These are phyloP conservation scores for Mycena olivaceomarginata DNA, from an alignment of 768 basidiomycete genomes.

Conservation along the genomic window DNA sequence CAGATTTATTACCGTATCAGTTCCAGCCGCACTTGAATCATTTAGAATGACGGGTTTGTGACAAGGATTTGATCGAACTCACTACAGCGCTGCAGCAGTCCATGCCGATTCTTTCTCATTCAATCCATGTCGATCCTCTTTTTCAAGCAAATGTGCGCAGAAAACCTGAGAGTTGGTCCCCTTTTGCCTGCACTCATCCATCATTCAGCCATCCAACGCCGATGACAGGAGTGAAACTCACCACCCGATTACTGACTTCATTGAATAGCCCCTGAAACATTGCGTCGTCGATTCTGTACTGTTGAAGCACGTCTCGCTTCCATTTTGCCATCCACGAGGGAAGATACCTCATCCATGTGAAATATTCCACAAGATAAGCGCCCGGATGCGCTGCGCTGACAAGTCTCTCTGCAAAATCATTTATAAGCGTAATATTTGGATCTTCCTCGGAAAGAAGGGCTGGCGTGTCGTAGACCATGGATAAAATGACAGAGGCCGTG, in stretches of 20 bases:
- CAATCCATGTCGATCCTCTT: conserved; percentile 33
- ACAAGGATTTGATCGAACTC: neutral
- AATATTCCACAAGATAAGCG: conserved; percentile 56
- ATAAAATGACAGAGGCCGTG: conserved; percentile 37
- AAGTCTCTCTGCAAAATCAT: conserved; percentile 49
- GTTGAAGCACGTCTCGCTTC: conserved; percentile 21
- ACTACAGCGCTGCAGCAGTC: conserved; percentile 42
- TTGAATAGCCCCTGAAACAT: conserved; percentile 46
- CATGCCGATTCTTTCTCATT: conserved; percentile 40
- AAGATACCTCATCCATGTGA: conserved; percentile 56
- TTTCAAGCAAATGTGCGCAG: conserved; percentile 29
- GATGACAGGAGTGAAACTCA: neutral
- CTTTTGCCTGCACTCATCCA: conserved; percentile 19
- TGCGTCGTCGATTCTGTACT: conserved; percentile 40
- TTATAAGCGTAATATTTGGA: conserved; percentile 38
- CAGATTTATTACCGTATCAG: conserved; percentile 48
- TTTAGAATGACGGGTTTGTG: neutral
- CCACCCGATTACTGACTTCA: neutral
- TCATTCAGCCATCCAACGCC: neutral
- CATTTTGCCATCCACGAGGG: conserved; percentile 48
- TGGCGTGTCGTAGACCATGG: conserved; percentile 43
- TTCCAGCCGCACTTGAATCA: conserved; percentile 36
- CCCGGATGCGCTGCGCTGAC: conserved; percentile 57
- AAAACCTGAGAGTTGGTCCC: conserved; percentile 36
- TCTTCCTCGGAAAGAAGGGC: conserved; percentile 30